Evolutionary conservation across 495 filamentous ascomycete genomes (phyloP).

Genomic region (Polyplosphaeria fusca): DNA sequence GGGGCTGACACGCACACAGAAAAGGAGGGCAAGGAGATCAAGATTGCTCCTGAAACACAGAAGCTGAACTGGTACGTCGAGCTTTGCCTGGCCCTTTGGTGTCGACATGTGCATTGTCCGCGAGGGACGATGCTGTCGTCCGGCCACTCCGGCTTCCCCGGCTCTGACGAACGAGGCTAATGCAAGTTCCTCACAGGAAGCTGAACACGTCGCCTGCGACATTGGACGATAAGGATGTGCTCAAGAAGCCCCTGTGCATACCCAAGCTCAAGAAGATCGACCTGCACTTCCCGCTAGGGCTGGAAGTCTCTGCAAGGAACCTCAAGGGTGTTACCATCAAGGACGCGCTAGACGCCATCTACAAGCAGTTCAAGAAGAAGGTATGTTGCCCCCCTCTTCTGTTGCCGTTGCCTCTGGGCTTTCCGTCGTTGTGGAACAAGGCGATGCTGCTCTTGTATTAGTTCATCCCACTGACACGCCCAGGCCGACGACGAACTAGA

Average conservation of each 20-base stretch:
- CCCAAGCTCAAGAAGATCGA: slow-evolving; percentile 92
- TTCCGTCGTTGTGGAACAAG: no score
- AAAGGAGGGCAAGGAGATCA: slow-evolving; percentile 66
- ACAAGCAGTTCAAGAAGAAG: slow-evolving; percentile 94
- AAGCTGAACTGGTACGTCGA: slow-evolving; percentile 77
- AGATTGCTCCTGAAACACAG: slow-evolving; percentile 84
- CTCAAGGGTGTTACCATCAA: slow-evolving; percentile 91
- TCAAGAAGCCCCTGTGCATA: slow-evolving; percentile 73
- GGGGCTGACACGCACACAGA: slow-evolving; percentile 52
- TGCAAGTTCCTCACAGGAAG: slow-evolving; percentile 56
- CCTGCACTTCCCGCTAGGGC: slow-evolving; percentile 80
- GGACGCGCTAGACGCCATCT: slow-evolving; percentile 87
- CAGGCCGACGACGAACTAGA: slow-evolving; percentile 88
- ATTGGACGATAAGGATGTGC: slow-evolving; percentile 74
- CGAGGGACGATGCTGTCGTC: background rate
- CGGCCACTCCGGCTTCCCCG: background rate
- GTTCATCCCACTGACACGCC: slow-evolving; percentile 5
- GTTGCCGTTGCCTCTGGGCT: background rate
- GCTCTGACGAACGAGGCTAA: slow-evolving; percentile 26
- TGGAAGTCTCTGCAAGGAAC: slow-evolving; percentile 84
- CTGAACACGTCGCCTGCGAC: slow-evolving; percentile 77
- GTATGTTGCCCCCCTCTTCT: slow-evolving; percentile 45
- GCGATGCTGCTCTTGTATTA: no score
- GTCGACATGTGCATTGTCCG: background rate
- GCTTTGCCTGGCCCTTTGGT: slow-evolving; percentile 5